Percentiles rank a stretch among this genome's conserved stretches.
These are phyloP conservation scores for Phytophthora lateralis DNA, from an alignment of 352 stramenopile genomes.

Conservation along the genomic window DNA sequence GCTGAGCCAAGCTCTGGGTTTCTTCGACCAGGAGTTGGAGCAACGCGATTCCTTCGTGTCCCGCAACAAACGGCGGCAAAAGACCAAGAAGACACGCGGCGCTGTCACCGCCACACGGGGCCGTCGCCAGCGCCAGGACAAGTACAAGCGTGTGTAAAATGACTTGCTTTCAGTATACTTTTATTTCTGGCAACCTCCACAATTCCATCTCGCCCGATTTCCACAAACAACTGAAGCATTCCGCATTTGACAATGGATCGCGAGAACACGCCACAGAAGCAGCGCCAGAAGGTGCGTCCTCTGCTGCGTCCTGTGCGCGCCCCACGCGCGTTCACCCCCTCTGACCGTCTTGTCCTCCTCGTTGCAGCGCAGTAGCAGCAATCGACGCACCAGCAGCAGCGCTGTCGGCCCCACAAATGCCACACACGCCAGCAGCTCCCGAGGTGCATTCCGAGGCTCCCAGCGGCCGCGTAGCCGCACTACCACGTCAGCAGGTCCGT, in stretches of 20 bases:
- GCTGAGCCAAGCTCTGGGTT: slow-evolving; percentile 63
- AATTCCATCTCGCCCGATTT: not conserved
- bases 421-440: slow-evolving; percentile 1
- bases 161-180: slow-evolving; percentile 12
- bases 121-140: slow-evolving; percentile 60
- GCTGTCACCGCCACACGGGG: slow-evolving; percentile 37
- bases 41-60: slow-evolving; percentile 37
- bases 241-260: slow-evolving; percentile 47
- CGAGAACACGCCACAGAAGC: slow-evolving; percentile 74
- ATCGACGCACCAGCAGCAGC: slow-evolving; percentile 24
- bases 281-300: slow-evolving; percentile 67
- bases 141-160: slow-evolving; percentile 65
- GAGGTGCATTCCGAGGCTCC: slow-evolving; percentile 24
- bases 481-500: slow-evolving; percentile 1
- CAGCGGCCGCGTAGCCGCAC: slow-evolving; percentile 43
- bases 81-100: slow-evolving; percentile 44
- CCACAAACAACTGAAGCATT: not conserved
- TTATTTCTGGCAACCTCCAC: slow-evolving; percentile 5
- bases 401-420: slow-evolving; percentile 9
- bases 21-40: slow-evolving; percentile 64
- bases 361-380: slow-evolving; percentile 35
- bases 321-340: not conserved
- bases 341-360: slow-evolving; percentile 1
- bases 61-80: slow-evolving; percentile 55
- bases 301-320: not conserved